Evolutionary conservation across 1,139 yeast genomes (phyloP), one percentile per base, ranked within the genome.

Genomic region (Kodamaea ohmeri): DNA sequence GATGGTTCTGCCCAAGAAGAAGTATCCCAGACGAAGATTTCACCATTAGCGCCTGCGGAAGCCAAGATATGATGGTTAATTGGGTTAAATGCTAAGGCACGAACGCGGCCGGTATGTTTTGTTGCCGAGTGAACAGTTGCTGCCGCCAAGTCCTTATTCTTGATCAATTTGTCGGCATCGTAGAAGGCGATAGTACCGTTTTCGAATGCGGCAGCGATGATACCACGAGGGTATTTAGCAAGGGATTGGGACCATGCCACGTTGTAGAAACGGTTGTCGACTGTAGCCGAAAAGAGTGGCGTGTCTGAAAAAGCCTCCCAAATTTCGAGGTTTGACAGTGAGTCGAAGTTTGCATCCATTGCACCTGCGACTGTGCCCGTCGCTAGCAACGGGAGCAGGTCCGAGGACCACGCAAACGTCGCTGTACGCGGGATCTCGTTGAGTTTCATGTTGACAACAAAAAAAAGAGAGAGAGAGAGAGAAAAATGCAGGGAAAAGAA

Each of bases 361-460:
- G 97, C 95, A 12, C 97, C 97, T 0, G 97, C 92, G 15, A 87
- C 87, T 0, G 97, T 84, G 30, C 96, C 98, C 1, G 96, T 79
- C 19, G 88, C 97, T 51, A 90, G 63, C 42, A 79, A 63, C 18
- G 96, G 95, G 43, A 82, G 68, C 37, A 75, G 65, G 51, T 82
- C 87, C 53, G 73, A 78, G 40, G 96, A 87, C 97, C 97, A 92
- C 36, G 97, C 95, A 64, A 92, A 88, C 25, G 96, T 83, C 35
- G 97, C 89, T 13, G 97, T 87, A 50, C 90, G 76, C 48, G 79
- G 73, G 54, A 88, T 81, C 62, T 89, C 96, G 61, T 80, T 78
- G 52, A 92, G 73, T 64, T 87, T 88, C 51, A 88, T 25, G 12
- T 6, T 20, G 19, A 7, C 12, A 15, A 33, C 18, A 17, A 7